A percentile compares a stretch with the other conserved stretches of the same genome.
Evolutionary conservation across 2,329 filamentous ascomycete genomes (phyloP).

Genomic region (Pseudocercospora crystallina): DNA sequence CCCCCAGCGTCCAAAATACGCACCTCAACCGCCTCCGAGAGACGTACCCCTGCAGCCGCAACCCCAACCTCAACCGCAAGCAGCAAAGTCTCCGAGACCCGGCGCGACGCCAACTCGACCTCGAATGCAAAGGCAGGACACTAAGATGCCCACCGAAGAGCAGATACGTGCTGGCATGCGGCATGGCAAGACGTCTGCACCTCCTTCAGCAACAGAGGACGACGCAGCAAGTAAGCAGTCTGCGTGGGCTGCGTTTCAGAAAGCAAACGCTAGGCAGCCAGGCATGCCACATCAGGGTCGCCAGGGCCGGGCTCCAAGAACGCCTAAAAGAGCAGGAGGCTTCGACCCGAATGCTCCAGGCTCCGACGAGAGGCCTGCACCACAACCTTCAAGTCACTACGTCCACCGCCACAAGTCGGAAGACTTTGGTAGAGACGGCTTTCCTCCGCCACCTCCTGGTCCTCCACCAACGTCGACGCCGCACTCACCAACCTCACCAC

Average conservation of each 20-base stretch:
- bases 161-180: conserved; percentile 38
- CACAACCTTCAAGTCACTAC: conserved; percentile 25
- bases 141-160: conserved; percentile 37
- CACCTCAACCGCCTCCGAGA: conserved; percentile 20
- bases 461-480: conserved; percentile 39
- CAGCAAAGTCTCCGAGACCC: conserved; percentile 11
- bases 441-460: conserved; percentile 37
- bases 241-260: conserved; percentile 36
- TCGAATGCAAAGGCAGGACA: conserved; percentile 31
- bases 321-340: conserved; percentile 52
- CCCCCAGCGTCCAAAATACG: conserved; percentile 32
- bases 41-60: conserved; percentile 23
- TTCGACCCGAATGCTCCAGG: conserved; percentile 60
- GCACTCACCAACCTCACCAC: conserved; percentile 29
- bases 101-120: conserved; percentile 14
- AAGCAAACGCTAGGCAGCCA: conserved; percentile 26
- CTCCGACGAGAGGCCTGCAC: conserved; percentile 60
- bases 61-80: conserved; percentile 23
- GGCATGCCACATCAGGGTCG: conserved; percentile 40
- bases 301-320: conserved; percentile 33
- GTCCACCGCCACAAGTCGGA: conserved; percentile 30
- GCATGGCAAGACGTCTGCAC: conserved; percentile 28
- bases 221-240: conserved; percentile 34
- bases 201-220: conserved; percentile 11
- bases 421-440: conserved; percentile 28